Conservation (phyloP, 2,329 filamentous ascomycete genomes). For the Graphium sp. region DNA sequence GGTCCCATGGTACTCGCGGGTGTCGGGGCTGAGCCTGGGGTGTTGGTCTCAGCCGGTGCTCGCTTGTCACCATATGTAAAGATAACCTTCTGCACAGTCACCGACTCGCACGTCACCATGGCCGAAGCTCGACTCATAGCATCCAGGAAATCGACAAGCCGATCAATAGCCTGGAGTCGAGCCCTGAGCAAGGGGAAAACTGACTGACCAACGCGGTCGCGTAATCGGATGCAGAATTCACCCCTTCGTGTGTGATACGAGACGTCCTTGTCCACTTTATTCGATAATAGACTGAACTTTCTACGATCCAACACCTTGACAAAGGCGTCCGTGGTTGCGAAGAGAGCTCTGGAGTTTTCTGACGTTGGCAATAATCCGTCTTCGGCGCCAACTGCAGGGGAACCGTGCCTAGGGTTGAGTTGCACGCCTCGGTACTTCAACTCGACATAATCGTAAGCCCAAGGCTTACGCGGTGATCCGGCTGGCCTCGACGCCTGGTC, state of each 20-base stretch:
- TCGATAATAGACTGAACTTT: constrained; percentile 36
- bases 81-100: constrained; percentile 44
- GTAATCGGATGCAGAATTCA: constrained; percentile 44
- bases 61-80: constrained; percentile 45
- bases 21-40: constrained; percentile 4
- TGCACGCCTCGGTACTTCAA: constrained; percentile 36
- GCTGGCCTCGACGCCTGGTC: too few relatives aligned
- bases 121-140: constrained; percentile 40
- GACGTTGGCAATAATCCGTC: too few relatives aligned
- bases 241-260: constrained; percentile 41
- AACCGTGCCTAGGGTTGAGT: constrained; percentile 6
- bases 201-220: constrained; percentile 38
- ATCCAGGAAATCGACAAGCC: constrained; percentile 52
- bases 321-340: constrained; percentile 32
- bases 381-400: constrained; percentile 4
- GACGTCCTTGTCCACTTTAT: constrained; percentile 42
- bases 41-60: constrained; percentile 2
- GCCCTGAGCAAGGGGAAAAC: constrained; percentile 41
- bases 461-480: constrained; percentile 17
- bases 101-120: constrained; percentile 37
- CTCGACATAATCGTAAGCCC: constrained; percentile 42
- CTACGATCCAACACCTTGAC: constrained; percentile 33
- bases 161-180: constrained; percentile 49
- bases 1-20: neutral
- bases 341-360: constrained; percentile 14